A percentile compares a stretch with the other conserved stretches of the same genome.
phyloP scores from a whole-genome alignment of 1,284 basidiomycete genomes.

The Papiliotrema flavescens region DNA sequence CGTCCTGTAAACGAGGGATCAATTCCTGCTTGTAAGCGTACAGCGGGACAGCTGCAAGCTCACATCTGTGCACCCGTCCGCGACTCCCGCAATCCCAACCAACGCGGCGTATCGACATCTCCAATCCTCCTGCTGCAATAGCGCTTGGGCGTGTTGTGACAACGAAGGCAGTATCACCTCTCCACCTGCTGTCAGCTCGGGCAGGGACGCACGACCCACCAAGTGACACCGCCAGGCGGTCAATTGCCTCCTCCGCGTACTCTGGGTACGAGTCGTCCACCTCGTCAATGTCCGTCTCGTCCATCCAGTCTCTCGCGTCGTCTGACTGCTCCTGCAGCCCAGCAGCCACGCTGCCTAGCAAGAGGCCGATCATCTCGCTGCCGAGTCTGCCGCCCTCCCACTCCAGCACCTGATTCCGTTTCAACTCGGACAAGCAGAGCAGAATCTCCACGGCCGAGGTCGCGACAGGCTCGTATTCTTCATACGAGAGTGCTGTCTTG shows the following conservation, averaged over 20 bases:
- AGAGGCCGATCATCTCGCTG: conserved; percentile 27
- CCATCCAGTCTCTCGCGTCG: conserved; percentile 62
- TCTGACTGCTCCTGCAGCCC: conserved; percentile 48
- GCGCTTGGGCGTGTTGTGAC: conserved; percentile 70
- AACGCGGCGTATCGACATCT: conserved; percentile 71
- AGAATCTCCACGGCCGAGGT: conserved; percentile 49
- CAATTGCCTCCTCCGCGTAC: conserved; percentile 71
- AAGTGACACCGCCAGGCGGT: conserved; percentile 68
- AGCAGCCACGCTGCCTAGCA: conserved; percentile 34
- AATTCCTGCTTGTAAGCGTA: conserved; percentile 4
- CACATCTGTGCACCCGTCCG: conserved; percentile 29
- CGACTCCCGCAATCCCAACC: conserved; percentile 51
- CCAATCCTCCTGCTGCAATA: conserved; percentile 71
- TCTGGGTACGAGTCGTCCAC: conserved; percentile 71
- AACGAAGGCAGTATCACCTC: conserved; percentile 61
- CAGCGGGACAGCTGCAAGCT: not conserved
- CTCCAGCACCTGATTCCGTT: conserved; percentile 16
- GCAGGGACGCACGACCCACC: conserved; percentile 42
- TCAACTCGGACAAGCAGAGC: conserved; percentile 31
- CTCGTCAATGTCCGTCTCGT: conserved; percentile 64
- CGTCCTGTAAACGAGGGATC: conserved; percentile 11
- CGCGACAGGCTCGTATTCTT: conserved; percentile 72
- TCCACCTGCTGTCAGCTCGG: conserved; percentile 6
- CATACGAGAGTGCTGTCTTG: conserved; percentile 49
- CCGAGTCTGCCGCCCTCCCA: conserved; percentile 30